Conservation (phyloP, 2,329 filamentous ascomycete species). For the Lasiodiplodia hormozganensis region DNA sequence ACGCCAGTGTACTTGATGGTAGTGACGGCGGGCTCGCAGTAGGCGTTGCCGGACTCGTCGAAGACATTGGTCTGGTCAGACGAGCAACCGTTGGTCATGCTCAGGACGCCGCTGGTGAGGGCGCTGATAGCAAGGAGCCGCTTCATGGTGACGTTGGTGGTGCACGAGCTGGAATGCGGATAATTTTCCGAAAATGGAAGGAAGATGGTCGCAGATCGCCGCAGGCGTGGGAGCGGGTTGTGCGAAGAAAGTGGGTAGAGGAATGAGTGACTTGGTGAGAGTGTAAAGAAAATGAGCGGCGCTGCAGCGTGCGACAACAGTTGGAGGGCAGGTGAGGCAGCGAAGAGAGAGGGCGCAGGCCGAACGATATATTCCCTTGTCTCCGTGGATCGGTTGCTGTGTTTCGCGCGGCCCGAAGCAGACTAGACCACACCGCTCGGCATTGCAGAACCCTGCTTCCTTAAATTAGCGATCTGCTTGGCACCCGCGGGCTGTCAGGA, state of each 20-base stretch:
- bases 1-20: constrained; percentile 73
- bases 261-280: constrained; percentile 29
- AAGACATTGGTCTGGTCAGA: constrained; percentile 10
- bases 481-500: constrained; percentile 11
- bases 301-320: constrained; percentile 4
- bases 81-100: constrained; percentile 25
- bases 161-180: constrained; percentile 9
- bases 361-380: constrained; percentile 25
- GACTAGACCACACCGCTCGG: constrained; percentile 9
- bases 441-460: constrained; percentile 17
- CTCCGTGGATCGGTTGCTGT: constrained; percentile 9
- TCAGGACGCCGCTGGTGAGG: constrained; percentile 1
- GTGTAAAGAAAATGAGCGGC: constrained; percentile 2
- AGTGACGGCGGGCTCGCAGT: constrained; percentile 66
- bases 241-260: not conserved
- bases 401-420: constrained; percentile 20
- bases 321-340: constrained; percentile 19
- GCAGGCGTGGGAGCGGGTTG: not conserved
- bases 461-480: constrained; percentile 25
- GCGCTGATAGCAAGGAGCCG: constrained; percentile 19
- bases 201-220: constrained; percentile 16
- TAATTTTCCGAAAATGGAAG: not conserved
- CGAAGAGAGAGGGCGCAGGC: not conserved
- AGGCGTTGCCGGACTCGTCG: constrained; percentile 59
- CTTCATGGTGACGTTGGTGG: constrained; percentile 17